Percentiles rank a stretch among this genome's conserved stretches.
Evolutionary conservation across 2,329 filamentous ascomycete genomes (phyloP).

Genomic region (Epichloe sibirici): DNA sequence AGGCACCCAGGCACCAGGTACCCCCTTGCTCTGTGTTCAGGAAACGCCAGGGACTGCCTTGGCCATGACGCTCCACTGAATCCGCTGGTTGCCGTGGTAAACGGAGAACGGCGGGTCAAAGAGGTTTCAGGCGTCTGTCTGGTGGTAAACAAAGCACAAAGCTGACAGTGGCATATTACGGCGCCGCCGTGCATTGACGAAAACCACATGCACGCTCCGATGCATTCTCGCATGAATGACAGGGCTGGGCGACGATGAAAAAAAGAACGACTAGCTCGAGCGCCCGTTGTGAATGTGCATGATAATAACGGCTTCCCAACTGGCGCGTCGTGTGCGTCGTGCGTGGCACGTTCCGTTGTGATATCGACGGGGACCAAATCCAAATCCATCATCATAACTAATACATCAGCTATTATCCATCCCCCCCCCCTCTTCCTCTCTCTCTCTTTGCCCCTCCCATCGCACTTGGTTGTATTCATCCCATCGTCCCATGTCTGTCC

Average conservation of each 20-base stretch:
- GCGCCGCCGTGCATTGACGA: background rate
- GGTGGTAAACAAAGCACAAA: no score
- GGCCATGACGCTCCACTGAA: background rate
- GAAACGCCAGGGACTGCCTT: background rate
- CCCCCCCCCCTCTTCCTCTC: no score
- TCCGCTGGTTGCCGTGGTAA: slow-evolving; percentile 13
- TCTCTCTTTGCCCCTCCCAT: background rate
- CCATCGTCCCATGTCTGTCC: background rate
- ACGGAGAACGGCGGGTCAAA: slow-evolving; percentile 3
- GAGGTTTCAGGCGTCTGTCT: background rate
- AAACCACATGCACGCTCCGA: background rate
- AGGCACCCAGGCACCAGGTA: background rate
- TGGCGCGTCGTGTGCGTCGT: background rate
- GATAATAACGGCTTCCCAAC: background rate
- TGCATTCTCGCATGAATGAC: background rate
- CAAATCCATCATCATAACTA: background rate
- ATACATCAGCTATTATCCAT: background rate
- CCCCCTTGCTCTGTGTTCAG: background rate
- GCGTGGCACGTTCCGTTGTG: background rate
- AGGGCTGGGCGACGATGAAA: background rate
- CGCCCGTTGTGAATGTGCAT: no score
- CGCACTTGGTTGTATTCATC: background rate
- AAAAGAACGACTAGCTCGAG: background rate
- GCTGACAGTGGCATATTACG: no score
- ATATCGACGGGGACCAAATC: no score